Conservation (phyloP, 2,329 filamentous ascomycete genomes). For the Cryphonectria carpinicola region DNA sequence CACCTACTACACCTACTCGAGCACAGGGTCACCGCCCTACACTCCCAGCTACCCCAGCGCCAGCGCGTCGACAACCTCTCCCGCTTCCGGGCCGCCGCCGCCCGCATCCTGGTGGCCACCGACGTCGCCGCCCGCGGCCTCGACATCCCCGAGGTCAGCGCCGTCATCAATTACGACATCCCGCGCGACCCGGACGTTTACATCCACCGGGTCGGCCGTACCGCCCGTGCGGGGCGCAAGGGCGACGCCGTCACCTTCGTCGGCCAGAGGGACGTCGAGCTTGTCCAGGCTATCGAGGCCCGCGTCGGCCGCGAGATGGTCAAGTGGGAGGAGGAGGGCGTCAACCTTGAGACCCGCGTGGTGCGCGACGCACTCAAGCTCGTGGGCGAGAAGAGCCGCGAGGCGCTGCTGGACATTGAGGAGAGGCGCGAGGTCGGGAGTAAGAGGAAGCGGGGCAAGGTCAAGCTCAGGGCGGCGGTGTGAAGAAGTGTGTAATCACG, state of each 20-base stretch:
- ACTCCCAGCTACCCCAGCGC: slow-evolving; percentile 83
- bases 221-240: slow-evolving; percentile 83
- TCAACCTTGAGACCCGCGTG: slow-evolving; percentile 91
- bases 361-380: slow-evolving; percentile 83
- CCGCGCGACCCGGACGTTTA: slow-evolving; percentile 97
- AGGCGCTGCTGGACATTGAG: slow-evolving; percentile 88
- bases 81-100: slow-evolving; percentile 86
- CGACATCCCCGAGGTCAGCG: slow-evolving; percentile 87
- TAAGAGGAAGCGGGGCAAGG: slow-evolving; percentile 69
- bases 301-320: slow-evolving; percentile 81
- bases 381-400: slow-evolving; percentile 93
- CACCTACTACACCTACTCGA: slow-evolving; percentile 83
- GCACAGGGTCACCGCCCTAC: slow-evolving; percentile 88
- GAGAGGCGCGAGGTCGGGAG: slow-evolving; percentile 89
- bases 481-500: not conserved
- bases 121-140: slow-evolving; percentile 94
- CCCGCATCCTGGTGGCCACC: slow-evolving; percentile 88
- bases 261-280: slow-evolving; percentile 87
- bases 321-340: slow-evolving; percentile 85
- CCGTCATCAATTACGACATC: slow-evolving; percentile 95
- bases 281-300: slow-evolving; percentile 87
- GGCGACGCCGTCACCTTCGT: slow-evolving; percentile 88
- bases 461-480: slow-evolving; percentile 51
- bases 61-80: slow-evolving; percentile 87
- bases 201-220: slow-evolving; percentile 94